These are phyloP conservation scores for Canna indica DNA, from an alignment of 176 grass and related monocot species.

Conservation along the genomic window DNA sequence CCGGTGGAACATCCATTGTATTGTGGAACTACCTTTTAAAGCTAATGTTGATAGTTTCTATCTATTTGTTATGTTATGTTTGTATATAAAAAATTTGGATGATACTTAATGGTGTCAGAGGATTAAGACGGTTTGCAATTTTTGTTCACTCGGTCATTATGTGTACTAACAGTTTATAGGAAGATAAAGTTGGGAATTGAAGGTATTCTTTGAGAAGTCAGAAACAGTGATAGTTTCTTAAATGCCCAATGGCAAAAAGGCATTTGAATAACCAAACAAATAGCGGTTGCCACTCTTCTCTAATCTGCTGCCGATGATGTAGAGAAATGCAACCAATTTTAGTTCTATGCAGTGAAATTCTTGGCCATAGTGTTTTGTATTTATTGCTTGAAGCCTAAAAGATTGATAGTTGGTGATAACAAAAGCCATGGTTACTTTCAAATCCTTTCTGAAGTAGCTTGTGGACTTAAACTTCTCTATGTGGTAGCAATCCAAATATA, in stretches of 20 bases:
- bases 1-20: too few species aligned
- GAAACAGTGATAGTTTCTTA: conserved; percentile 9
- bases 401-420: conserved; percentile 36
- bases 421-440: conserved; percentile 36
- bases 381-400: conserved; percentile 64
- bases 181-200: too few species aligned
- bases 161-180: too few species aligned
- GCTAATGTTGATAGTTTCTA: too few species aligned
- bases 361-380: conserved; percentile 59
- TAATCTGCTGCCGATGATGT: neutral
- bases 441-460: conserved; percentile 70
- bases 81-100: neutral
- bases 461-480: too few species aligned
- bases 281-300: conserved; percentile 70
- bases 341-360: conserved; percentile 50
- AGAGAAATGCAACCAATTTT: neutral
- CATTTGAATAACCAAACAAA: conserved; percentile 66
- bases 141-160: neutral
- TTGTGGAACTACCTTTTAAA: too few species aligned
- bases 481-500: conserved; percentile 56
- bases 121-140: neutral
- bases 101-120: neutral
- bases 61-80: too few species aligned
- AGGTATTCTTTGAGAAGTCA: too few species aligned
- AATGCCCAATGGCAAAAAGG: conserved; percentile 50